phyloP scores from a whole-genome alignment of 495 filamentous ascomycete genomes.

The Xylaria telfairii region DNA sequence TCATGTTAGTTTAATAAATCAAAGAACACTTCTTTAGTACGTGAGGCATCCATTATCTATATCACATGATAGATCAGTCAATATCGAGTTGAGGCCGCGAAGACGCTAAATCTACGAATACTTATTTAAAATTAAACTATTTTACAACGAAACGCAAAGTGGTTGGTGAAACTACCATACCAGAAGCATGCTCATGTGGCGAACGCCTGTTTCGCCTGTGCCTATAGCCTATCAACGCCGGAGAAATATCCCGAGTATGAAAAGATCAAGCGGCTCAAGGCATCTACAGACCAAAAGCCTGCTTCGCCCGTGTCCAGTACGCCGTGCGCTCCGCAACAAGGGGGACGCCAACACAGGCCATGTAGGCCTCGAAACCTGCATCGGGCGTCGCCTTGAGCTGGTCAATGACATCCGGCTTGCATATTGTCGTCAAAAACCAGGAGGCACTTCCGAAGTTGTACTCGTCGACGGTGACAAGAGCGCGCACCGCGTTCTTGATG shows the following conservation, averaged over 20 bases:
- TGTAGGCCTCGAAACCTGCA: constrained; percentile 66
- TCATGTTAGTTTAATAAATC: no score
- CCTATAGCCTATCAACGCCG: neutral
- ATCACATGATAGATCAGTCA: no score
- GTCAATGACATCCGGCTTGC: constrained; percentile 48
- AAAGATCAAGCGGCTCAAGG: neutral
- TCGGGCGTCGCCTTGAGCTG: constrained; percentile 58
- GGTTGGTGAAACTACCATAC: neutral
- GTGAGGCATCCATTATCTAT: no score
- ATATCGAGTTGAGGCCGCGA: neutral
- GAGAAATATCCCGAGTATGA: neutral
- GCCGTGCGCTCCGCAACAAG: constrained; percentile 54
- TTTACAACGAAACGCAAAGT: neutral
- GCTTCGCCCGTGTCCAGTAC: constrained; percentile 62
- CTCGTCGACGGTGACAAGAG: constrained; percentile 62
- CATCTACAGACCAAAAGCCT: constrained; percentile 45
- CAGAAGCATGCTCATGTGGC: neutral
- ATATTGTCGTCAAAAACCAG: constrained; percentile 78
- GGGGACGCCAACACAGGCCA: constrained; percentile 68
- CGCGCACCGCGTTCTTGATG: constrained; percentile 56
- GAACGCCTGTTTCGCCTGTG: neutral
- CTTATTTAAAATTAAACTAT: neutral
- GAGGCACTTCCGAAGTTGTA: constrained; percentile 75
- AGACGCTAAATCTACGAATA: neutral
- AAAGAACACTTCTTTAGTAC: no score